These are phyloP conservation scores for Leptographium radiaticola DNA, from an alignment of 2,329 filamentous ascomycete species.

Conservation along the genomic window DNA sequence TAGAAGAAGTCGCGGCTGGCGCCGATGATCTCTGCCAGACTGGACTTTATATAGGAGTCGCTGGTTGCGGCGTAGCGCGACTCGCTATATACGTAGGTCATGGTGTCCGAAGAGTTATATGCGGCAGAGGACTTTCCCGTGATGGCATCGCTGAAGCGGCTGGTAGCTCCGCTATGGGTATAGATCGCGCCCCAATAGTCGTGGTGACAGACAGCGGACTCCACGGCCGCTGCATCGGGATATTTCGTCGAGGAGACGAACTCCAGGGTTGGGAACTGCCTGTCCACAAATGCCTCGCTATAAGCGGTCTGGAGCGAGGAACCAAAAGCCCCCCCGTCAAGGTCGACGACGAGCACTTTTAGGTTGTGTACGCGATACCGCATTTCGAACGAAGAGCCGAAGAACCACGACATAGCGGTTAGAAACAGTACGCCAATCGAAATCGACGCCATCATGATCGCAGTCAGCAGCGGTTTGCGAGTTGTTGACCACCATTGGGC, in stretches of 20 bases:
- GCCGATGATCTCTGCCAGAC: conserved; percentile 8
- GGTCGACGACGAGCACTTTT: conserved; percentile 12
- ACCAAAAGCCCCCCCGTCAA: conserved; percentile 20
- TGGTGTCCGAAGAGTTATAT: conserved; percentile 20
- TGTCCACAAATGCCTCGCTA: conserved; percentile 13
- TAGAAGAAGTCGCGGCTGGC: conserved; percentile 10
- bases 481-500: background rate
- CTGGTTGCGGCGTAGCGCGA: conserved; percentile 21
- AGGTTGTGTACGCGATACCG: background rate
- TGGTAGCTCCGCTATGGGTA: conserved; percentile 13
- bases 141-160: conserved; percentile 11
- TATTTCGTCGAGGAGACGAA: conserved; percentile 16
- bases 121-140: conserved; percentile 12
- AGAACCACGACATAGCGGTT: background rate
- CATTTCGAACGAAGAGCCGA: background rate
- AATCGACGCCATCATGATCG: background rate
- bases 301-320: conserved; percentile 20
- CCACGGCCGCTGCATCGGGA: conserved; percentile 14
- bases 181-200: conserved; percentile 26
- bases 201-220: conserved; percentile 21
- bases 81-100: conserved; percentile 24
- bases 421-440: background rate
- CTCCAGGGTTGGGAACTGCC: conserved; percentile 20
- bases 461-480: background rate
- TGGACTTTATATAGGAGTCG: conserved; percentile 16